Evolutionary conservation across 768 basidiomycete genomes (phyloP), one percentile per base, ranked within the genome.

Genomic region (Pleurotus tuoliensis): DNA sequence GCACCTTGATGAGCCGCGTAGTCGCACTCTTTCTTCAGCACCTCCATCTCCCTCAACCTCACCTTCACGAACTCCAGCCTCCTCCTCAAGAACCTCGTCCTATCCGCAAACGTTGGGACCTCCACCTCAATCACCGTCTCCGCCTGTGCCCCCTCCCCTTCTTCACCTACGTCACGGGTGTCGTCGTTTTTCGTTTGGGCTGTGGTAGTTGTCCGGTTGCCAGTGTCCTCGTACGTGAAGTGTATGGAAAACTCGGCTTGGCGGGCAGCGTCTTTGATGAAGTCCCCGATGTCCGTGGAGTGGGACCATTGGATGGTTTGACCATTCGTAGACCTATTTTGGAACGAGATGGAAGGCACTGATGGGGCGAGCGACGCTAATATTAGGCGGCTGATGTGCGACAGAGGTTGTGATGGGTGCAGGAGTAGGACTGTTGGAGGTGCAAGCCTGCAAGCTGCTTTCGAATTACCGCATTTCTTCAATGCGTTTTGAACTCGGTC

Each of bases 401-500:
- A 84, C 5, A 88, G 77, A 0, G 86, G 87, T 61, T 88, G 87
- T 0, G 82, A 80, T 4, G 86, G 86, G 58, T 88, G 87, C 0
- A 88, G 73, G 5, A 88, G 78, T 58, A 87, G 79, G 4, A 87
- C 82, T 61, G 80, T 63, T 65, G 84, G 73, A 45, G 70, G 67
- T 24, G 24, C 24, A 24, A 5, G 4, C 5, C 24, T 24, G 24
- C 24, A 5, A 24, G 24, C 24, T 5, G 24, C 24, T 24, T 24
- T 24, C 4, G 61, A 41, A 62, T 34, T 34, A 11, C 30, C 30
- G 8, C 30, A 0, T 34, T 34, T 34, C 30, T 34, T 8, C 30
- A 34, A 11, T 9, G 8, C 30, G 30, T 34, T 34, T 9, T 59
- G 12, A 74, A 57, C 44, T 64, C 59, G 16, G 62, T 75, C 30